These are phyloP conservation scores for Yarrowia sp. DNA, from an alignment of 805 yeast species.

Conservation along the genomic window DNA sequence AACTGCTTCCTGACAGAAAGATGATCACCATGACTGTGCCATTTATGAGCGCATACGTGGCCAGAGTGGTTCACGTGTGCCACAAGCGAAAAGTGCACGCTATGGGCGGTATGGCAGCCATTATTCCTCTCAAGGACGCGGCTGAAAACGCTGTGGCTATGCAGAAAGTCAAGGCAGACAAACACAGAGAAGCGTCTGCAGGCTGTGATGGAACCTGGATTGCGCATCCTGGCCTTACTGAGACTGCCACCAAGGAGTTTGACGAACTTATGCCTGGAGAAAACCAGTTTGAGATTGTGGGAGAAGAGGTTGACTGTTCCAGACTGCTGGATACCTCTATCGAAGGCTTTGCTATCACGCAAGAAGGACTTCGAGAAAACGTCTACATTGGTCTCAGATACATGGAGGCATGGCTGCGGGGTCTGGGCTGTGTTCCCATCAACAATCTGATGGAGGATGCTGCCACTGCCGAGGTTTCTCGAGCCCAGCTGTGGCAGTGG, in stretches of 20 bases:
- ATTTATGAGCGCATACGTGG: conserved; percentile 65
- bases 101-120: conserved; percentile 76
- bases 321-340: conserved; percentile 53
- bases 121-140: conserved; percentile 64
- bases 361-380: conserved; percentile 59
- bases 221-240: conserved; percentile 68
- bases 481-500: conserved; percentile 71
- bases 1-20: conserved; percentile 63
- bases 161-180: conserved; percentile 61
- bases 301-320: conserved; percentile 42
- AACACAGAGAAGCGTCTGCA: conserved; percentile 58
- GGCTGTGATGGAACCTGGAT: conserved; percentile 77
- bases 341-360: conserved; percentile 56
- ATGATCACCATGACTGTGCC: conserved; percentile 68
- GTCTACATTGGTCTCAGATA: conserved; percentile 60
- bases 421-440: conserved; percentile 67
- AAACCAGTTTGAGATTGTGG: conserved; percentile 56
- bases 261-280: conserved; percentile 69
- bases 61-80: conserved; percentile 59
- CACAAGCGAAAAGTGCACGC: conserved; percentile 70
- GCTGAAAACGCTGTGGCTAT: conserved; percentile 54
- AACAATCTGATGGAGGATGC: conserved; percentile 74
- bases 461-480: conserved; percentile 69
- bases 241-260: conserved; percentile 59
- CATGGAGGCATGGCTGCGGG: conserved; percentile 70